Evolutionary conservation across 129 eudicot genomes (phyloP).

Genomic region (Scalesia atractyloides): DNA sequence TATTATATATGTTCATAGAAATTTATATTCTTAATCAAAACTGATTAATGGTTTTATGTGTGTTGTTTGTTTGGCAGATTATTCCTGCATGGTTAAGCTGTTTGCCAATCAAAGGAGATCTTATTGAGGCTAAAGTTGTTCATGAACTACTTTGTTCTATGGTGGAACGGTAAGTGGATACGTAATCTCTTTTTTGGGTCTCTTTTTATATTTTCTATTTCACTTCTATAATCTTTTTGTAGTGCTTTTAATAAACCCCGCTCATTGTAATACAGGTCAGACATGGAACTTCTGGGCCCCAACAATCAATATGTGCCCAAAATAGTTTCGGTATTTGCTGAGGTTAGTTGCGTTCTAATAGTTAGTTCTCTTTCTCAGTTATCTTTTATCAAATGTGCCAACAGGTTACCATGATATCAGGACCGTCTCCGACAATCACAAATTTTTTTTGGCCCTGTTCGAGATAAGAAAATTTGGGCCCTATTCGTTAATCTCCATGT

Average conservation of each 20-base stretch:
- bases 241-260: conserved; percentile 6
- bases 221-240: neutral
- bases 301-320: conserved; percentile 84
- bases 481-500: too few species aligned
- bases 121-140: conserved; percentile 96
- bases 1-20: neutral
- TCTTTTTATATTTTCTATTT: neutral
- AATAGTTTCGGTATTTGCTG: conserved; percentile 93
- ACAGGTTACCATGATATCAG: neutral
- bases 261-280: conserved; percentile 58
- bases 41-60: neutral
- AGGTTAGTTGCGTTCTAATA: conserved; percentile 55
- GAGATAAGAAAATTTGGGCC: too few species aligned
- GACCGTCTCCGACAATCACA: too few species aligned
- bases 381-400: neutral
- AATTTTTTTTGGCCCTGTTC: too few species aligned
- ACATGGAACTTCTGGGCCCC: conserved; percentile 82
- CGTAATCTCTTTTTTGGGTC: neutral
- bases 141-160: conserved; percentile 96
- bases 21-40: neutral
- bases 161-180: conserved; percentile 76
- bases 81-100: conserved; percentile 96
- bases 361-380: neutral
- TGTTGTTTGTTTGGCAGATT: conserved; percentile 50
- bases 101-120: conserved; percentile 93